A percentile compares a stretch with the other conserved stretches of the same genome.
phyloP scores from a whole-genome alignment of 2,329 filamentous ascomycete species.

The Trichoderma koningiopsis region DNA sequence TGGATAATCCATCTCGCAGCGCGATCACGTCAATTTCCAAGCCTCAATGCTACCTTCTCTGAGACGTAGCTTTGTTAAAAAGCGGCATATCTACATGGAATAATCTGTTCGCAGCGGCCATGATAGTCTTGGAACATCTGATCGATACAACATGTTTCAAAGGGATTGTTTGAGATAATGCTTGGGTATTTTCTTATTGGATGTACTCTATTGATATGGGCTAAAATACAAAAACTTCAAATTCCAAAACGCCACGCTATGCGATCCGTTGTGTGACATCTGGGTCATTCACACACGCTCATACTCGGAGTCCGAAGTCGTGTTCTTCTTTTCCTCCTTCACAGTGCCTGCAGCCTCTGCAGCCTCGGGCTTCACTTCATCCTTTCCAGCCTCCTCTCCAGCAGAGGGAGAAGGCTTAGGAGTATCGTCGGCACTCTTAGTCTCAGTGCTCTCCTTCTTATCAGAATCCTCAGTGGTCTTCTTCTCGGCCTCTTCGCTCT shows the following conservation, averaged over 20 bases:
- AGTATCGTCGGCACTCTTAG: neutral
- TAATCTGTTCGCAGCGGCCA: no score
- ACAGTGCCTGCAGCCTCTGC: neutral
- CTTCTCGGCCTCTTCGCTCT: constrained; percentile 32
- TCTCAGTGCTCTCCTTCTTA: constrained; percentile 27
- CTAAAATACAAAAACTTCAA: neutral
- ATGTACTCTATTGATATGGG: neutral
- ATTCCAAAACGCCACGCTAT: constrained; percentile 23
- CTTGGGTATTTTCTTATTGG: neutral
- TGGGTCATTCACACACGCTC: constrained; percentile 29
- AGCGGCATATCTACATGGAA: neutral
- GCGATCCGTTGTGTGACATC: neutral
- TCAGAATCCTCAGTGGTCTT: constrained; percentile 32
- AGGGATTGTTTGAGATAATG: neutral
- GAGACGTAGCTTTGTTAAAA: neutral
- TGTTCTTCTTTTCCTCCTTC: constrained; percentile 32
- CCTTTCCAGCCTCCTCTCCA: neutral
- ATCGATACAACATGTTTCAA: neutral
- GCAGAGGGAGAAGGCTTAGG: constrained; percentile 2
- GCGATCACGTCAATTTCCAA: no score
- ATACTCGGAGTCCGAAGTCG: constrained; percentile 40
- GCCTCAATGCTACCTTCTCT: no score
- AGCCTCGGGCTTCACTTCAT: constrained; percentile 24
- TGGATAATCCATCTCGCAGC: no score
- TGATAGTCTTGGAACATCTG: neutral